phyloP scores from a whole-genome alignment of 768 basidiomycete species.

The Rickenella mellea region DNA sequence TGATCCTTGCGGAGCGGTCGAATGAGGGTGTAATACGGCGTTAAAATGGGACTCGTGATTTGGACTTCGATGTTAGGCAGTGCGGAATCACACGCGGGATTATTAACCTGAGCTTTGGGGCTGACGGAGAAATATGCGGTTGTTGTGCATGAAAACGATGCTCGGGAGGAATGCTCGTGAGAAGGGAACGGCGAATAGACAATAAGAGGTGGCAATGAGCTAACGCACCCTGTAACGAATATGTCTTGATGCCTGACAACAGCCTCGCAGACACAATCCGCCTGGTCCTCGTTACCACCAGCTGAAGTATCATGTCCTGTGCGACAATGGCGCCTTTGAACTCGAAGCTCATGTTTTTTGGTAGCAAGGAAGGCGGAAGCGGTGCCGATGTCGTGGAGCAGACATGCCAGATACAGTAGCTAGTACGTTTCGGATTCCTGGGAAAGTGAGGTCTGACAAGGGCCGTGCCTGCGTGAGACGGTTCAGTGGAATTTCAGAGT shows the following conservation, averaged over 20 bases:
- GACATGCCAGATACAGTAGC: slow-evolving; percentile 37
- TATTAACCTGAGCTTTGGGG: no score
- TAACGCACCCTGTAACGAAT: slow-evolving; percentile 35
- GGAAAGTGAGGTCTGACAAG: slow-evolving; percentile 38
- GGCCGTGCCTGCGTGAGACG: slow-evolving; percentile 36
- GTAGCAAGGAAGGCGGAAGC: slow-evolving; percentile 37
- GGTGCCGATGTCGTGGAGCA: slow-evolving; percentile 45
- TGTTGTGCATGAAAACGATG: no score
- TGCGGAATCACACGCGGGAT: no score
- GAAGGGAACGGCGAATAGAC: no score
- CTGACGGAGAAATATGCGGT: no score
- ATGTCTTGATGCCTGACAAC: slow-evolving; percentile 38
- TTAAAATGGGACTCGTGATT: no score
- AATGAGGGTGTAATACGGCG: no score
- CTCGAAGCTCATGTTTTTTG: slow-evolving; percentile 48
- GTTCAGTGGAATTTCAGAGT: no score
- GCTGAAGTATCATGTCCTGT: slow-evolving; percentile 34
- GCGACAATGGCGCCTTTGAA: slow-evolving; percentile 46
- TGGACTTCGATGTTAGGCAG: no score
- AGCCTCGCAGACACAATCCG: slow-evolving; percentile 42
- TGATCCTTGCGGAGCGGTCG: no score
- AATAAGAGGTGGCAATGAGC: no score
- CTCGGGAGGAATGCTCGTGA: no score
- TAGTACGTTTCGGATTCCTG: slow-evolving; percentile 42
- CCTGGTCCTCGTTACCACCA: slow-evolving; percentile 38